These are phyloP conservation scores for Ceratobasidium sp. DNA, from an alignment of 1,284 basidiomycete genomes.

Conservation along the genomic window DNA sequence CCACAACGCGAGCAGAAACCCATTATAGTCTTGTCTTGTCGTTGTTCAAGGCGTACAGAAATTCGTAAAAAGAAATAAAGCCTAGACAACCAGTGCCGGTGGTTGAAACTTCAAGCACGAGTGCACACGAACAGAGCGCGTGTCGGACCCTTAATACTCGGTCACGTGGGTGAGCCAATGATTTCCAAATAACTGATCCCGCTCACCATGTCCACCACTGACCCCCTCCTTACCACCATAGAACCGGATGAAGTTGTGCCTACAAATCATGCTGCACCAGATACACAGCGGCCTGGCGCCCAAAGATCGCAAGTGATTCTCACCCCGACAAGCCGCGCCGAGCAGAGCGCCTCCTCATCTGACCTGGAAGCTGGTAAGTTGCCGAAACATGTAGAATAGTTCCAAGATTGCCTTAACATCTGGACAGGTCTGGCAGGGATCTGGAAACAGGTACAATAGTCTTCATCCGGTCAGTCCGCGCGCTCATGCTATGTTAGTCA, in stretches of 20 bases:
- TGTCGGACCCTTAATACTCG: slow-evolving; percentile 24
- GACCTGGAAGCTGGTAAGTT: slow-evolving; percentile 77
- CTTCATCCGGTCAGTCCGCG: background rate
- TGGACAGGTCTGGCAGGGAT: slow-evolving; percentile 74
- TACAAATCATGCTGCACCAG: slow-evolving; percentile 54
- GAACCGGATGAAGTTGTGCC: slow-evolving; percentile 71
- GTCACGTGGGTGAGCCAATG: slow-evolving; percentile 12
- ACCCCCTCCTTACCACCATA: slow-evolving; percentile 71
- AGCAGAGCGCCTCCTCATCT: slow-evolving; percentile 61
- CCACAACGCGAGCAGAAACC: slow-evolving; percentile 49
- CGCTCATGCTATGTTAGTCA: slow-evolving; percentile 61
- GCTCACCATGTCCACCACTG: slow-evolving; percentile 62
- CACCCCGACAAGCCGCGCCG: slow-evolving; percentile 64
- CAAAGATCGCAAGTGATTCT: slow-evolving; percentile 62
- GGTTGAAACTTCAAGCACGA: slow-evolving; percentile 32
- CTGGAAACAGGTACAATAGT: slow-evolving; percentile 69
- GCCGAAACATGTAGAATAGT: background rate
- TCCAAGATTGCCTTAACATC: background rate
- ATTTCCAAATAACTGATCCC: background rate
- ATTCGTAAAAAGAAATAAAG: slow-evolving; percentile 10
- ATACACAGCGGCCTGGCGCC: slow-evolving; percentile 54
- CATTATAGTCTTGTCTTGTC: slow-evolving; percentile 34
- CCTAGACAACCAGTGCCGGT: slow-evolving; percentile 31
- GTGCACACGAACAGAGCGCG: slow-evolving; percentile 39
- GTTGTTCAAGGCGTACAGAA: slow-evolving; percentile 9